Evolutionary conservation across 164 flowering plant species (phyloP), one percentile per base, ranked within the genome.

Genomic region (Stephania japonica): DNA sequence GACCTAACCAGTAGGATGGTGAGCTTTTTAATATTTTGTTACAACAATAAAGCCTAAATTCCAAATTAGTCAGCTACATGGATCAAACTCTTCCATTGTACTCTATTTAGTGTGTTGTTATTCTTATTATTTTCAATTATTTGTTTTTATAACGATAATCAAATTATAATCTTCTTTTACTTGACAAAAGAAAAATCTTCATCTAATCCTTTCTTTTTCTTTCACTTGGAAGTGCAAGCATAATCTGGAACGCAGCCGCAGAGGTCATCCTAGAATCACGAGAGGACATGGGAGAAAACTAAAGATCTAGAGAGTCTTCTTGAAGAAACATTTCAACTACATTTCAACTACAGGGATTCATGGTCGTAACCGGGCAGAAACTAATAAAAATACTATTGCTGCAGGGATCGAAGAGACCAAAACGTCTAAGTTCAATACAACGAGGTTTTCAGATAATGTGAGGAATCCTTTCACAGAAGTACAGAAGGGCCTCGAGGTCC

Each of bases 311-410:
- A 84, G 79, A 85, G 76, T 43, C 91, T 87, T 76, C 89, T 96
- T 0, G 97, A 88, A 75, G 97, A 96, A 67, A n/a, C n/a, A n/a
- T n/a, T n/a, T n/a, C n/a, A n/a, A n/a, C n/a, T n/a, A 88, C 95
- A 44, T 90, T 96, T 82, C 98, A 93, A 75, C 84, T 93, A 53
- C 99, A 96, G 80, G 84, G 98, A 77, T 93, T 87, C 73, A 86
- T 89, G 61, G 99, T 96, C 67, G 93, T 97, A 41, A 85, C 98
- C 42, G 98, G 98, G 56, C 99, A 96, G 81, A 96, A 90, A 69
- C 26, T 88, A 81, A 76, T 79, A 83, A 95, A 93, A 80, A 79
- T 90, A 70, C 93, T 64, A 73, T 72, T 25, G 87, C 65, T 41
- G 76, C 79, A 41, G 64, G 70, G 13, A 13, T 7, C 8, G 84